Evolutionary conservation across 306 rosid species (phyloP).

Genomic region (Mucuna pruriens): DNA sequence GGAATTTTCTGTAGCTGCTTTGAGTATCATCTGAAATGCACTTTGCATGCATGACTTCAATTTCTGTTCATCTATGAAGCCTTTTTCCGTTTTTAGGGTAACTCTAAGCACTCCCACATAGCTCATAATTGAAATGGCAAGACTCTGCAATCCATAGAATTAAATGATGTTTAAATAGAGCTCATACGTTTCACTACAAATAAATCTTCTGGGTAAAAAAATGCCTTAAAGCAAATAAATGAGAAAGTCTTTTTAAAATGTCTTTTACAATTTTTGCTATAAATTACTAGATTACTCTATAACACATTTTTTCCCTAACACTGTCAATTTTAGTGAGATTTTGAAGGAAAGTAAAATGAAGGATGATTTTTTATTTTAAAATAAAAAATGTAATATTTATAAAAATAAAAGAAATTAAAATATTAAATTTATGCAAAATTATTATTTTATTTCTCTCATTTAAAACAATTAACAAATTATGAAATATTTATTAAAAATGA

Average conservation of each 20-base stretch:
- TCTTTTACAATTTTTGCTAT: background rate
- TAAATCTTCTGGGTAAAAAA: background rate
- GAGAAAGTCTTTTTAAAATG: too few relatives aligned
- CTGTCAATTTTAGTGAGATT: too few relatives aligned
- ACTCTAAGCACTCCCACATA: constrained; percentile 59
- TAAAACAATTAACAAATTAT: background rate
- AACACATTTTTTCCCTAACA: too few relatives aligned
- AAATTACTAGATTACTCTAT: too few relatives aligned
- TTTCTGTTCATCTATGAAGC: constrained; percentile 48
- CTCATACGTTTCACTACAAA: background rate
- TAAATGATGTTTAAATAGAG: background rate
- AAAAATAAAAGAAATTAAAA: background rate
- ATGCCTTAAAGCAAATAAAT: background rate
- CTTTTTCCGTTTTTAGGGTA: constrained; percentile 46
- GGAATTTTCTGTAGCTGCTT: constrained; percentile 41
- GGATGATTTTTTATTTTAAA: too few relatives aligned
- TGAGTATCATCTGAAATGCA: constrained; percentile 48
- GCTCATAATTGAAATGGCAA: constrained; percentile 53
- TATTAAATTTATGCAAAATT: background rate
- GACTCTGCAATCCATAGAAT: constrained; percentile 50
- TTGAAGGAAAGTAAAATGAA: too few relatives aligned
- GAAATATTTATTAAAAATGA: background rate
- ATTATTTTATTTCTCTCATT: background rate
- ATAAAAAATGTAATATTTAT: background rate
- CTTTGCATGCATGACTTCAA: constrained; percentile 51